Conservation (phyloP, 202 grass and related monocot genomes). For the Setaria viridis region DNA sequence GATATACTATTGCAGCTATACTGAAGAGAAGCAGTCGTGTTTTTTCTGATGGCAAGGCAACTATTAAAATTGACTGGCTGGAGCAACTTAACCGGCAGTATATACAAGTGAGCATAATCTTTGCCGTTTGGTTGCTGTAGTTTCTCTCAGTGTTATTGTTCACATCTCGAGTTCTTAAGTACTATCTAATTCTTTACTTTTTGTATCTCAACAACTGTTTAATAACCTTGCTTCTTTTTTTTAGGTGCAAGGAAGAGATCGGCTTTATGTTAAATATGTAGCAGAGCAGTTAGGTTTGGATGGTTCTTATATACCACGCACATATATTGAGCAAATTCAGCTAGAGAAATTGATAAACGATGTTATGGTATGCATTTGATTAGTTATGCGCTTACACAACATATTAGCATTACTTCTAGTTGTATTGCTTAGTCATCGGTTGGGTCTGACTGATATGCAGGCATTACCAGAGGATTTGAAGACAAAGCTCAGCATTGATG, state of each 20-base stretch:
- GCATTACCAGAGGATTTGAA: slow-evolving; percentile 96
- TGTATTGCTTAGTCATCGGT: slow-evolving; percentile 37
- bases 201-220: neutral
- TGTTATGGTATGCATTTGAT: slow-evolving; percentile 76
- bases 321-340: slow-evolving; percentile 99
- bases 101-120: slow-evolving; percentile 74
- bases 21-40: slow-evolving; percentile 87
- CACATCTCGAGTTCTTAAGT: neutral
- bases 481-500: slow-evolving; percentile 89
- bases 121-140: slow-evolving; percentile 29
- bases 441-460: slow-evolving; percentile 59
- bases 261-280: slow-evolving; percentile 69
- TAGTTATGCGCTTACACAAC: slow-evolving; percentile 11
- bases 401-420: slow-evolving; percentile 8
- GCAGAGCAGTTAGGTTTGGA: slow-evolving; percentile 86
- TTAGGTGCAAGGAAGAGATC: slow-evolving; percentile 95
- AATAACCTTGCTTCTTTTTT: slow-evolving; percentile 29
- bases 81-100: slow-evolving; percentile 85
- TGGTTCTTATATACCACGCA: slow-evolving; percentile 89
- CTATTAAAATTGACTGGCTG: slow-evolving; percentile 95
- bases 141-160: slow-evolving; percentile 40
- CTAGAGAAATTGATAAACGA: slow-evolving; percentile 97
- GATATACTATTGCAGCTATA: slow-evolving; percentile 96
- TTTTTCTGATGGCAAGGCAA: slow-evolving; percentile 83
- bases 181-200: slow-evolving; percentile 12